These are phyloP conservation scores for Fusarium ambrosium DNA, from an alignment of 2,329 filamentous ascomycete species.

Conservation along the genomic window DNA sequence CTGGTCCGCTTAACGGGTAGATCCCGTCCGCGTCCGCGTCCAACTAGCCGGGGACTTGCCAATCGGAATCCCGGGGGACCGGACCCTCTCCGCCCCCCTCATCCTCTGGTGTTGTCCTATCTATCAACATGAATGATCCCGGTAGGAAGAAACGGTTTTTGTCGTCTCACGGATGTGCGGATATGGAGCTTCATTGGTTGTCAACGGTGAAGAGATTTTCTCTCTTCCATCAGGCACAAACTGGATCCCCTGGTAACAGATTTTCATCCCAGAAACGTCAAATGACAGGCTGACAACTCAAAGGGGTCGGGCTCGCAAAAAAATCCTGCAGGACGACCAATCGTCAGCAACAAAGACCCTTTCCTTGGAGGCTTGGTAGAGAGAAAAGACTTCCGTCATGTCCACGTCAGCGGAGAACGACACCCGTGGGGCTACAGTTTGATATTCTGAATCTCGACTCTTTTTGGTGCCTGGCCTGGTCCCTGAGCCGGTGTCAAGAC, in stretches of 20 bases:
- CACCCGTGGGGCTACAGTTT: conserved; percentile 23
- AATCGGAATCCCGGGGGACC: conserved; percentile 31
- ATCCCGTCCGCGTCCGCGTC: conserved; percentile 22
- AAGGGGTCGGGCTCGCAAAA: background rate
- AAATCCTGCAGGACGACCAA: conserved; percentile 2
- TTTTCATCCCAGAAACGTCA: background rate
- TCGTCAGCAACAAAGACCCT: background rate
- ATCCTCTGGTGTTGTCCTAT: conserved; percentile 21
- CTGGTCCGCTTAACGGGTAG: conserved; percentile 36
- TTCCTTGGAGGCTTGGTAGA: background rate
- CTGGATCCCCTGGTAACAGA: background rate
- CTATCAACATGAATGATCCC: conserved; percentile 3
- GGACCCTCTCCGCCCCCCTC: conserved; percentile 12
- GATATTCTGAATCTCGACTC: background rate
- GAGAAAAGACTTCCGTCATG: conserved; percentile 22
- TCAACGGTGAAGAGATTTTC: conserved; percentile 10
- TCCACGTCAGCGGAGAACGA: conserved; percentile 39
- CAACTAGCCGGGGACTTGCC: background rate
- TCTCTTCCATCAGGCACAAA: background rate
- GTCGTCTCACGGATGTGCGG: background rate
- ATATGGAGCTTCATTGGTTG: conserved; percentile 6
- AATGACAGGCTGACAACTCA: conserved; percentile 27
- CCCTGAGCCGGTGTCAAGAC: background rate
- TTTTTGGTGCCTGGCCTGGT: background rate
- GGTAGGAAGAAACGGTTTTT: background rate